Conservation (phyloP, 495 filamentous ascomycete species). For the Hypoxylon lienhwacheense region DNA sequence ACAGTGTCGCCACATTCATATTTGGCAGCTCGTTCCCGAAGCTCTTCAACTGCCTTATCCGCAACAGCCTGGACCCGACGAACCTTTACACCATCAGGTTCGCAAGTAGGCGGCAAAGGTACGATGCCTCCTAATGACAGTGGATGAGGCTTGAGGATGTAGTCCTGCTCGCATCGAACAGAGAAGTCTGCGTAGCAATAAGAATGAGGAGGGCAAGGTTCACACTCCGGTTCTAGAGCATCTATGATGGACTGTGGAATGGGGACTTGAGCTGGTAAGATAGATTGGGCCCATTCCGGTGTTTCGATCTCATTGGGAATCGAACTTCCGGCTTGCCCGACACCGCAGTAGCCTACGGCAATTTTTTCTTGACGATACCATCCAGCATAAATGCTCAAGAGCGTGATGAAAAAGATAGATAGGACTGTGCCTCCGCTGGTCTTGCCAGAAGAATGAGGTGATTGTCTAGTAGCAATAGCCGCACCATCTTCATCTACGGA, state of each 20-base stretch:
- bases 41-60: conserved; percentile 82
- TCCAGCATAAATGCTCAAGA: conserved; percentile 70
- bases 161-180: conserved; percentile 82
- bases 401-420: conserved; percentile 64
- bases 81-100: conserved; percentile 90
- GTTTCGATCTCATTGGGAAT: conserved; percentile 50
- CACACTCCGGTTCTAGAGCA: conserved; percentile 77
- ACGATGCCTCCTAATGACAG: conserved; percentile 77
- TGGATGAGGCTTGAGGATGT: conserved; percentile 81
- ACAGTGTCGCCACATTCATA: conserved; percentile 82
- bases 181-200: conserved; percentile 79
- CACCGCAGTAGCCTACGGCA: conserved; percentile 90
- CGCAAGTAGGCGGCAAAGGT: conserved; percentile 89
- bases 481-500: conserved; percentile 44
- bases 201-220: conserved; percentile 89
- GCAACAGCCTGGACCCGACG: conserved; percentile 84
- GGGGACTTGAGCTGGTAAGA: conserved; percentile 32
- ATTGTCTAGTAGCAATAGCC: conserved; percentile 29
- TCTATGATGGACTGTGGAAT: conserved; percentile 68
- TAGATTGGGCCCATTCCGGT: conserved; percentile 47
- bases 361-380: conserved; percentile 95
- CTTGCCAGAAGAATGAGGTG: conserved; percentile 25
- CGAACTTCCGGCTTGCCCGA: conserved; percentile 57
- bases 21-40: conserved; percentile 82
- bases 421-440: conserved; percentile 55